Base-by-base conservation (phyloP, 208 protist species). In the Leishmania tarentolae region DNA sequence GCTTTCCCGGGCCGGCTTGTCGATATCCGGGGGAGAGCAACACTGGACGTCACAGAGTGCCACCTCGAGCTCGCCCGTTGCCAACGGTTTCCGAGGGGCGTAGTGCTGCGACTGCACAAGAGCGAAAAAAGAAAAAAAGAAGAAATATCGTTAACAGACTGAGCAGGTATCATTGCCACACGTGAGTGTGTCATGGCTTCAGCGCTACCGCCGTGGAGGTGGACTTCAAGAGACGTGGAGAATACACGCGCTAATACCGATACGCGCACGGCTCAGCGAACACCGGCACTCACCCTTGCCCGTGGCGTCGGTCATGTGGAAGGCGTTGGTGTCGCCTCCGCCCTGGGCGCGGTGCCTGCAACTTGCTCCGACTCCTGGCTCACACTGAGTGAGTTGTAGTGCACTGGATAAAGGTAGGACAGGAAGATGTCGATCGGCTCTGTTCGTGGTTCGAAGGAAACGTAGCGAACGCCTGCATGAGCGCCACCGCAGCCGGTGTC, bases 391-490 rank as follows among this genome's bases (percentile, higher is more conserved):
- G 92, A 87, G 81, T 98, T 97, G 91, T 97, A 98, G 84, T 98
- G 95, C 53, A 97, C 89, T 6, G 95, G 95, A 76, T 88, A 95
- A 4, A 97, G 81, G 83, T 98, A 98, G 31, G 93, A 94, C n/a
- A 98, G 89, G 72, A 98, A 97, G 31, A 97, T 85, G 70, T 96
- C 92, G 70, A 95, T 92, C 40, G 94, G 87, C 80, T 94, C 90
- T 52, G 75, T 87, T 65, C 89, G 91, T n/a, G 79, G 80, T 76
- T 96, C 94, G 57, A 95, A 96, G 3, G 83, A 65, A 76, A 93
- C 92, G 65, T 76, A 84, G 73, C 74, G 6, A 0, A 42, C 13
- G 15, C 21, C 31, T 46, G 53, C 56, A 21, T 61, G 21, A 5
- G 13, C 46, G 2, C 50, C 56, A 53, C 53, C 47, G 37, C 35